These are phyloP conservation scores for Dendrobium catenatum DNA, from an alignment of 106 monocot species.

Conservation along the genomic window DNA sequence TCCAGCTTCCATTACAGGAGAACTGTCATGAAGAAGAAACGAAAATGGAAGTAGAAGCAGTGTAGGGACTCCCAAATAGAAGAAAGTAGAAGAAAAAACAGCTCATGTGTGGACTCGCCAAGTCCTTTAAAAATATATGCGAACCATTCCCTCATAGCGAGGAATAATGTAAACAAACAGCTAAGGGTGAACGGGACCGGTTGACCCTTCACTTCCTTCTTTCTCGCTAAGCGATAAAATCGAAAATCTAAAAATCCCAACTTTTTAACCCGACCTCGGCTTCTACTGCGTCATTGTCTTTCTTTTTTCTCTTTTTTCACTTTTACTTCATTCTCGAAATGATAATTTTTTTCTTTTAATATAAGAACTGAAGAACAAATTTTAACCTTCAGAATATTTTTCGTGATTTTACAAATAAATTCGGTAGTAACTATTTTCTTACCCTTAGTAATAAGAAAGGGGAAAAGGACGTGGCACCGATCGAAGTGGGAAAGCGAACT, in stretches of 20 bases:
- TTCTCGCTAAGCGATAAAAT: neutral
- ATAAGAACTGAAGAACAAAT: too few relatives aligned
- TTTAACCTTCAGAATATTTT: too few relatives aligned
- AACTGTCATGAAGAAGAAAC: constrained; percentile 5
- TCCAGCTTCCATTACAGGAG: constrained; percentile 1
- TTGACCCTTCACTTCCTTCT: neutral
- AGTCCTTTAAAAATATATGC: neutral
- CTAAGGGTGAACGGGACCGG: neutral
- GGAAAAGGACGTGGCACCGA: neutral
- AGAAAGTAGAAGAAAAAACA: neutral
- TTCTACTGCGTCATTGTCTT: neutral
- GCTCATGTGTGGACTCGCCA: neutral
- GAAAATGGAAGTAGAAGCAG: constrained; percentile 4
- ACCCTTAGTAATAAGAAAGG: neutral
- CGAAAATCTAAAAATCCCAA: neutral
- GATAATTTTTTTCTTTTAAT: neutral
- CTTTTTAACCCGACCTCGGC: neutral
- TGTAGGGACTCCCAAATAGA: neutral
- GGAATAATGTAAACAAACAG: constrained; percentile 9
- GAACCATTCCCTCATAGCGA: constrained; percentile 2
- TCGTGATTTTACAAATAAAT: too few relatives aligned
- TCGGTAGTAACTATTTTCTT: too few relatives aligned
- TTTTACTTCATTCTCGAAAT: neutral
- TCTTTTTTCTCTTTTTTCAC: neutral
- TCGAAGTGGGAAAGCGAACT: neutral